phyloP scores from a whole-genome alignment of 305 asterid species.

The Fraxinus albicans region DNA sequence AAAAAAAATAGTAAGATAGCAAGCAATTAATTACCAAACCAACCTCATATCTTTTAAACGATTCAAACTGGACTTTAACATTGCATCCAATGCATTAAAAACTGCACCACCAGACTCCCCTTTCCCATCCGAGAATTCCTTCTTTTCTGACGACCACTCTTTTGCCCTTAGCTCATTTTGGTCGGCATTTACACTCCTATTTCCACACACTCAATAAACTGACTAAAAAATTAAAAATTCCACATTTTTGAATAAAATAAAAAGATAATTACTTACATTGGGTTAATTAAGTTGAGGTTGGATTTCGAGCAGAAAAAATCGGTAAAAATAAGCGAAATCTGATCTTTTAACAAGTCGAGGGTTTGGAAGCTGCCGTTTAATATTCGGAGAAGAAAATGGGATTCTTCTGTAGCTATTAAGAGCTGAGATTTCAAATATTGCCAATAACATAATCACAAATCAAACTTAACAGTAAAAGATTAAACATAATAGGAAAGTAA shows the following conservation, averaged over 20 bases:
- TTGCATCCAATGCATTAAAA: slow-evolving; percentile 69
- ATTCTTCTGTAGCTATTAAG: slow-evolving; percentile 51
- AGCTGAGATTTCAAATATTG: slow-evolving; percentile 36
- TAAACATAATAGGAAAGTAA: neutral
- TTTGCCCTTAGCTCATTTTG: slow-evolving; percentile 25
- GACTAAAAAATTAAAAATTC: neutral
- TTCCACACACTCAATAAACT: neutral
- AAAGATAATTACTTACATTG: slow-evolving; percentile 37
- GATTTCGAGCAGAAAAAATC: slow-evolving; percentile 39
- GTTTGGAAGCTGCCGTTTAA: slow-evolving; percentile 54
- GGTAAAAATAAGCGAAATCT: slow-evolving; percentile 35
- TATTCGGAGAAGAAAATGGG: slow-evolving; percentile 53
- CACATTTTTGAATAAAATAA: neutral
- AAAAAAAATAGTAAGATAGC: neutral
- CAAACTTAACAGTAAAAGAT: neutral
- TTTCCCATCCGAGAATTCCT: slow-evolving; percentile 39
- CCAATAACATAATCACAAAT: neutral
- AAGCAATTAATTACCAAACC: slow-evolving; percentile 14
- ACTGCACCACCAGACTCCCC: slow-evolving; percentile 53
- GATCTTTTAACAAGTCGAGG: slow-evolving; percentile 52
- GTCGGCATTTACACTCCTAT: slow-evolving; percentile 32
- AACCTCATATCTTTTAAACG: slow-evolving; percentile 78
- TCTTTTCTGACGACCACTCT: slow-evolving; percentile 20
- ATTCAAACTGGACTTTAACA: slow-evolving; percentile 73
- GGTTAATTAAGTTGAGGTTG: slow-evolving; percentile 30